Evolutionary conservation across 148 eudicot species (phyloP).

Genomic region (Chenopodium quinoa): DNA sequence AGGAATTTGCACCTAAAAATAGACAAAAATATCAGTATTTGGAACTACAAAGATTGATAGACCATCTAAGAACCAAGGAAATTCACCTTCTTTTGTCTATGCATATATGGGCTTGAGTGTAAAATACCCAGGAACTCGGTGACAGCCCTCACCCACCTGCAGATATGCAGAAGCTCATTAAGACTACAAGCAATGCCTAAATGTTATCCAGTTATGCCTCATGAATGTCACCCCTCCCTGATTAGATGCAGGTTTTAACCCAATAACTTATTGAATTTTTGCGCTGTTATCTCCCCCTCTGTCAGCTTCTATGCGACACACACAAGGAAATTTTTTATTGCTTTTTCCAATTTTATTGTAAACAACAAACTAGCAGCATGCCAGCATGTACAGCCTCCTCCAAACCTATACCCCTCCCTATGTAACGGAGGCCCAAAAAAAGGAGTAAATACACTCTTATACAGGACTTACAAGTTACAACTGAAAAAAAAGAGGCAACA

Average conservation of each 20-base stretch:
- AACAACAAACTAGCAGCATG: not conserved
- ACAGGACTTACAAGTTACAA: not conserved
- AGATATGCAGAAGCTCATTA: constrained; percentile 15
- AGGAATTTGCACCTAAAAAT: constrained; percentile 31
- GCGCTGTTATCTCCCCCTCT: not conserved
- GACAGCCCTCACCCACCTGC: constrained; percentile 93
- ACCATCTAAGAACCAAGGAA: constrained; percentile 1
- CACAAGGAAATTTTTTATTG: not conserved
- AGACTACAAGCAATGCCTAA: constrained; percentile 7
- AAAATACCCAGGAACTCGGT: constrained; percentile 64
- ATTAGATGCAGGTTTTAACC: not conserved
- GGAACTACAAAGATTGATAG: constrained; percentile 1
- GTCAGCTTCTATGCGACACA: not conserved
- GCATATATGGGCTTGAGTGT: constrained; percentile 60
- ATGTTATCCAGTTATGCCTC: not conserved
- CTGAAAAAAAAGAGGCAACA: not conserved
- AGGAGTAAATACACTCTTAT: not conserved
- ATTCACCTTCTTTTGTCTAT: constrained; percentile 57
- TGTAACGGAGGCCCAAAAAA: not conserved
- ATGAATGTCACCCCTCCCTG: not conserved
- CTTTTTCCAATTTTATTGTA: not conserved
- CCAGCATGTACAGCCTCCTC: not conserved
- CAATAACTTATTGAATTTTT: too few species aligned
- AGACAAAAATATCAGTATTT: not conserved
- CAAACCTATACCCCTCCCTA: not conserved